Evolutionary conservation across 2,329 filamentous ascomycete species (phyloP).

Genomic region (Hypoxylon sp.): DNA sequence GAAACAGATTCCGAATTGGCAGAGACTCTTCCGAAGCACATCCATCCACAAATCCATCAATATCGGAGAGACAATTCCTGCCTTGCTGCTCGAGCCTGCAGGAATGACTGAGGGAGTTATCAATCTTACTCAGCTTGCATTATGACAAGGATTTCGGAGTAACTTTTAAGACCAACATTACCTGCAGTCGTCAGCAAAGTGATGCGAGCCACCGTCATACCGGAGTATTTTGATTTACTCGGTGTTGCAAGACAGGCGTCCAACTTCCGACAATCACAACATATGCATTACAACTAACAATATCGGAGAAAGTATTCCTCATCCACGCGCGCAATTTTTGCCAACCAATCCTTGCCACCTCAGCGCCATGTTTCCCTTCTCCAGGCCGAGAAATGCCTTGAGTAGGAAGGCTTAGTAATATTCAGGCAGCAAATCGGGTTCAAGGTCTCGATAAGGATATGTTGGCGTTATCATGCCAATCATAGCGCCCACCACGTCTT

Average conservation of each 20-base stretch:
- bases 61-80: background rate
- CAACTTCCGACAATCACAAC: background rate
- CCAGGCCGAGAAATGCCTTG: background rate
- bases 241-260: background rate
- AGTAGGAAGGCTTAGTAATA: too few relatives aligned
- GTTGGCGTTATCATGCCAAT: too few relatives aligned
- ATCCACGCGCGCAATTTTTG: background rate
- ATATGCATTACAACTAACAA: background rate
- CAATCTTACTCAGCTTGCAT: conserved; percentile 25
- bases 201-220: conserved; percentile 1
- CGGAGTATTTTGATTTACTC: conserved; percentile 12
- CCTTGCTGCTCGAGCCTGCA: conserved; percentile 2
- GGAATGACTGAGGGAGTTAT: conserved; percentile 15
- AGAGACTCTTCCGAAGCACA: conserved; percentile 4
- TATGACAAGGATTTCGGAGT: conserved; percentile 25
- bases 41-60: background rate
- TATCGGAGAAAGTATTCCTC: background rate
- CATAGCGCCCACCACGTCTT: too few relatives aligned
- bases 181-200: conserved; percentile 25
- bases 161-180: conserved; percentile 28
- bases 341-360: too few relatives aligned
- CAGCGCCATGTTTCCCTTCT: background rate
- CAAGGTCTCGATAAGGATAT: too few relatives aligned
- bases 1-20: background rate
- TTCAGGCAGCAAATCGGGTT: too few relatives aligned